Conservation (phyloP, 345 rosid genomes). For the Ceriops zippeliana region DNA sequence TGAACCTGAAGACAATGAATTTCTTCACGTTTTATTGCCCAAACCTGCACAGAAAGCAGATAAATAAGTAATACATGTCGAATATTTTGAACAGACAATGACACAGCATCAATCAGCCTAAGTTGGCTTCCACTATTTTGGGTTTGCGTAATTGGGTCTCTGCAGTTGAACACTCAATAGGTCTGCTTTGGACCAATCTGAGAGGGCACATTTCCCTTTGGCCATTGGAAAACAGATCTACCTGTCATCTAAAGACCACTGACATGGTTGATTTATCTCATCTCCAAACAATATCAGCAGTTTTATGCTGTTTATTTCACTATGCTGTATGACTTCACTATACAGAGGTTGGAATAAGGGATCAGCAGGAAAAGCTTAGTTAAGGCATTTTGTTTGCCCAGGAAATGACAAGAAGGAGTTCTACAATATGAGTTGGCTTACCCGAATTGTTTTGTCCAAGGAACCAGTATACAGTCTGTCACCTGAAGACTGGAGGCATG, state of each 20-base stretch:
- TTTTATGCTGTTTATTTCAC: no score
- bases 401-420: not conserved
- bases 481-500: conserved; percentile 48
- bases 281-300: no score
- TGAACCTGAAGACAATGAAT: conserved; percentile 60
- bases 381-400: not conserved
- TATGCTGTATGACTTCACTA: no score
- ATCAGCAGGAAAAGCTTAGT: not conserved
- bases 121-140: no score
- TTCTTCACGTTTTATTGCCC: conserved; percentile 51
- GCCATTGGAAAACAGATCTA: no score
- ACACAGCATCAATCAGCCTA: not conserved
- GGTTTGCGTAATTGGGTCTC: no score
- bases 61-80: not conserved
- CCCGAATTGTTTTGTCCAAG: conserved; percentile 61
- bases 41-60: conserved; percentile 34
- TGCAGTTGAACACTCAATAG: no score
- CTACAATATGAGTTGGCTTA: conserved; percentile 21
- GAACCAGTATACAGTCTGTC: conserved; percentile 64
- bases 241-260: no score
- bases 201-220: no score
- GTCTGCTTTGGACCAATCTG: no score
- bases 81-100: not conserved
- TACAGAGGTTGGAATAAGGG: not conserved
- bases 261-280: no score